These are phyloP conservation scores for Fistulinella staudtii DNA, from an alignment of 1,284 basidiomycete genomes.

Conservation along the genomic window DNA sequence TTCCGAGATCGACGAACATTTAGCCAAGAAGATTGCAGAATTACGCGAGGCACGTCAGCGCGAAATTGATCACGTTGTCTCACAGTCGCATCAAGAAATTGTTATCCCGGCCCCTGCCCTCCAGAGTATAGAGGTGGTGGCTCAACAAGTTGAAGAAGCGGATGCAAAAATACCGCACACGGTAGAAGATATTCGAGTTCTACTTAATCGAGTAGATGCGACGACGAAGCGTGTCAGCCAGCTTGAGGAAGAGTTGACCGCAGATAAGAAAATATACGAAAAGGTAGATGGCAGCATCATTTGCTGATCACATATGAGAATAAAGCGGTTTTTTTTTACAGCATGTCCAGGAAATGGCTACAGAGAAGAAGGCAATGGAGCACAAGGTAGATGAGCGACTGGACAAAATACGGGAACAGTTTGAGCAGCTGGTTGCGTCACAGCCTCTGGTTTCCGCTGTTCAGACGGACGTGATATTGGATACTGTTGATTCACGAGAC, in stretches of 20 bases:
- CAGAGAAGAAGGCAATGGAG: conserved; percentile 11
- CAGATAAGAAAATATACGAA: conserved; percentile 14
- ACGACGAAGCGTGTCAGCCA: conserved; percentile 19
- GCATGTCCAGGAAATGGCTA: conserved; percentile 18
- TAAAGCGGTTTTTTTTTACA: conserved; percentile 13
- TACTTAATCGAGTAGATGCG: conserved; percentile 26
- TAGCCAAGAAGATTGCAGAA: conserved; percentile 17
- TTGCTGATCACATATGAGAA: neutral
- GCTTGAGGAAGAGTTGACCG: conserved; percentile 22
- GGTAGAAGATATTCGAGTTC: conserved; percentile 24
- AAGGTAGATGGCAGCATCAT: conserved; percentile 14
- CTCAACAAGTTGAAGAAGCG: conserved; percentile 16
- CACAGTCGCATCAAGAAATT: conserved; percentile 18
- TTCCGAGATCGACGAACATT: conserved; percentile 19
- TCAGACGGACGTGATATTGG: neutral
- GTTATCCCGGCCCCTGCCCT: conserved; percentile 17
- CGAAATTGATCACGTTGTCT: conserved; percentile 19
- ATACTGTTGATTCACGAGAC: conserved; percentile 6
- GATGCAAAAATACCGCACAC: conserved; percentile 21
- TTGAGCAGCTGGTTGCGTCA: conserved; percentile 14
- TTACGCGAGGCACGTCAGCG: conserved; percentile 22
- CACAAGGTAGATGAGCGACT: conserved; percentile 14
- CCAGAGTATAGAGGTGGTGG: conserved; percentile 17
- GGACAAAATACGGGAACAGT: conserved; percentile 17
- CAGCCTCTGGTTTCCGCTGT: conserved; percentile 3